Evolutionary conservation across 179 eudicot genomes (phyloP).

Genomic region (Beta corolliflora): DNA sequence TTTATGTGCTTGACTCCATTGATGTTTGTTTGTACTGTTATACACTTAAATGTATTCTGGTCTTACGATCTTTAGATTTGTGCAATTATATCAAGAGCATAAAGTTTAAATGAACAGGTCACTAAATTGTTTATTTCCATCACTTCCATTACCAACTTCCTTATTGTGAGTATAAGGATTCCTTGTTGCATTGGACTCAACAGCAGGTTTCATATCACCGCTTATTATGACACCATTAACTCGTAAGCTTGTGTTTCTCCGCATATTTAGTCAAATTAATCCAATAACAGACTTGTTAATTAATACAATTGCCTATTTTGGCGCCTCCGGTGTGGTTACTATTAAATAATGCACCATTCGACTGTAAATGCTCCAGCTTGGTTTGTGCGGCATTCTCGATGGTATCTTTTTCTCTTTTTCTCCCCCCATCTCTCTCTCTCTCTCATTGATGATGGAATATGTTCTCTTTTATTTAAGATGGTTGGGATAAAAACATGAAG

Average conservation of each 20-base stretch:
- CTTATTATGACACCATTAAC: slow-evolving; percentile 79
- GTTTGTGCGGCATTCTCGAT: slow-evolving; percentile 65
- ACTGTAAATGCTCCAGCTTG: slow-evolving; percentile 86
- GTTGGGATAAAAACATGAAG: slow-evolving; percentile 24
- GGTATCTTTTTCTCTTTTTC: slow-evolving; percentile 38
- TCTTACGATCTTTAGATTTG: slow-evolving; percentile 55
- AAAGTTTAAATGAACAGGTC: slow-evolving; percentile 79
- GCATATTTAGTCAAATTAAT: background rate
- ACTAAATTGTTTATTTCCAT: slow-evolving; percentile 8
- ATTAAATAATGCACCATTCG: slow-evolving; percentile 69
- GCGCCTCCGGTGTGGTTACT: slow-evolving; percentile 66
- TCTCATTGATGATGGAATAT: background rate
- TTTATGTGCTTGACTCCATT: background rate
- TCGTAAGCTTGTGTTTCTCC: slow-evolving; percentile 41
- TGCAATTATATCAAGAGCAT: slow-evolving; percentile 76
- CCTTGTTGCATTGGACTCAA: slow-evolving; percentile 74
- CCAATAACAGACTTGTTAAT: no score
- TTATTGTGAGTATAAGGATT: slow-evolving; percentile 60
- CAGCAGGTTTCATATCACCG: slow-evolving; percentile 71
- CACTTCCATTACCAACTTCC: background rate
- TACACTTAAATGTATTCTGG: background rate
- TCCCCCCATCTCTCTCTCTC: background rate
- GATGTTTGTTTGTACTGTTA: background rate
- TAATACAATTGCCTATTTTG: background rate
- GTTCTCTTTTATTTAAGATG: slow-evolving; percentile 29